Percentiles rank a stretch among this genome's conserved stretches.
Conservation (phyloP, 768 basidiomycete genomes). For the Hericium alpestre region DNA sequence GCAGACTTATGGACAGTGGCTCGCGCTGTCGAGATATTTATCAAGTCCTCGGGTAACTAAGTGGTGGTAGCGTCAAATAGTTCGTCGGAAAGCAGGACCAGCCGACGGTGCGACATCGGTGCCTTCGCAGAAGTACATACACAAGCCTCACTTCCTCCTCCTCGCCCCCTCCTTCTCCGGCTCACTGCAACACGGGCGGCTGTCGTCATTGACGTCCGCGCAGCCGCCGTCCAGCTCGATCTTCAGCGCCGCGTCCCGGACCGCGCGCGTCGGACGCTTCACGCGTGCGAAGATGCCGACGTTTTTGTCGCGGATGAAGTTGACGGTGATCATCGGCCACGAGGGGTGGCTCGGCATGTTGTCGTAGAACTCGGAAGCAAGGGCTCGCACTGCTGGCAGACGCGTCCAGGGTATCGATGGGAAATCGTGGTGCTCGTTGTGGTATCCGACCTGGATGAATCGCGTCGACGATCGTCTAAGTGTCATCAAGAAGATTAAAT, state of each 20-base stretch:
- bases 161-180: not conserved
- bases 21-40: no score
- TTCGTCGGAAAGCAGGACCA: no score
- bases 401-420: slow-evolving; percentile 94
- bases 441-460: slow-evolving; percentile 75
- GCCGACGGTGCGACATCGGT: no score
- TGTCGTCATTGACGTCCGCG: slow-evolving; percentile 5
- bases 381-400: slow-evolving; percentile 65
- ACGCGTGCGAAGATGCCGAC: slow-evolving; percentile 85
- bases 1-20: no score
- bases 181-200: not conserved
- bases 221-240: slow-evolving; percentile 12
- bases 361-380: slow-evolving; percentile 92
- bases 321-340: slow-evolving; percentile 91
- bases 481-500: not conserved
- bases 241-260: not conserved
- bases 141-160: not conserved
- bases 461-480: slow-evolving; percentile 4
- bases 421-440: slow-evolving; percentile 99
- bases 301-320: slow-evolving; percentile 85
- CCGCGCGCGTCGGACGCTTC: slow-evolving; percentile 37
- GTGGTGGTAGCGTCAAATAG: no score
- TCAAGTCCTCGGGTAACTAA: no score
- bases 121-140: no score
- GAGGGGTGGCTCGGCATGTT: slow-evolving; percentile 76